Base-by-base conservation (phyloP, 108 stramenopile genomes). In the Nitzschia palea region DNA sequence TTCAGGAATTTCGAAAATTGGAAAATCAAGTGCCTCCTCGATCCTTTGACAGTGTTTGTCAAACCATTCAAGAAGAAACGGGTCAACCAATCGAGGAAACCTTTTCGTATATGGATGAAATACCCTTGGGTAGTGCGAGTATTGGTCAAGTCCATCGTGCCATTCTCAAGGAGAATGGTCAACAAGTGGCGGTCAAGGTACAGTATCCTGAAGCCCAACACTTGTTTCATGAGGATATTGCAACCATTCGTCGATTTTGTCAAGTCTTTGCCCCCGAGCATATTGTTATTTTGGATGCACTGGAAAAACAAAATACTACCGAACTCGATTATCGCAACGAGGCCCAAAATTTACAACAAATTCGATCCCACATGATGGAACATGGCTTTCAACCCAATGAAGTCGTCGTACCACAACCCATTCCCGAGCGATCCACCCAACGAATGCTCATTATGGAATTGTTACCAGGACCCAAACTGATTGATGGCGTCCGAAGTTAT, bases 121-220 rank as follows among this genome's bases (percentile, higher is more conserved):
- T 63, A 32, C 97, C 98, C 17, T 82, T 99, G 43, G 97, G 97
- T 23, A 96, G 97, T 33, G 98, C 97, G 9, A 86, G 83, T 52
- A 98, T 99, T 58, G 98, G 98, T 8, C 97, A 99, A 79, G 97
- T 98, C 9, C 98, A 99, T 81, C 74, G 85, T 29, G 98, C 86
- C 4, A 82, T 56, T 33, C 65, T 97, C 35, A 62, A 31, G 42
- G 15, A 45, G 26, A 55, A 79, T 36, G 73, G 79, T 1, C 27
- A 64, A 43, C 63, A 74, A 9, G 95, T 98, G 17, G 97, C 95
- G 3, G 81, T 99, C 55, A 99, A 99, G 71, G 94, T 99, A 0
- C 97, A 90, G 68, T 90, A 89, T 68, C 88, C 90, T 14, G 94
- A 95, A 25, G 96, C 88, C 20, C 88, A 89, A 58, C 65, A 80